A percentile compares a stretch with the other conserved stretches of the same genome.
These are phyloP conservation scores for Pleoardoris graminearum DNA, from an alignment of 2,329 filamentous ascomycete genomes.

Conservation along the genomic window DNA sequence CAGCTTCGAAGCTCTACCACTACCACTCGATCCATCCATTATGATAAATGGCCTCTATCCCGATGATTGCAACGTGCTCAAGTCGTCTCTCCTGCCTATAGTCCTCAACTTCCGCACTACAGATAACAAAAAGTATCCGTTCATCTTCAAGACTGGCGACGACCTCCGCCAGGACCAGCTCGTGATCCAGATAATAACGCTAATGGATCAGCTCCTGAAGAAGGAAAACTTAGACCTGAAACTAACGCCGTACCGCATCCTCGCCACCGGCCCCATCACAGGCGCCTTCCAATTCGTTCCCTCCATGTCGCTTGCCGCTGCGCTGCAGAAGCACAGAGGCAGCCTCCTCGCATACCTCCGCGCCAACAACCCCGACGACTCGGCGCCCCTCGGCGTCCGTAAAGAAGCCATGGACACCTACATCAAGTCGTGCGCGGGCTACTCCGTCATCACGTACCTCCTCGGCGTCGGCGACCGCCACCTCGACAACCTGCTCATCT, in stretches of 20 bases:
- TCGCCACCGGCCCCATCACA: constrained; percentile 86
- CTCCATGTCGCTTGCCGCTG: constrained; percentile 80
- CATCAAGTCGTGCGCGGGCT: constrained; percentile 92
- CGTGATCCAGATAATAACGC: constrained; percentile 94
- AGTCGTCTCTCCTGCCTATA: constrained; percentile 89
- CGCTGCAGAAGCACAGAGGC: constrained; percentile 81
- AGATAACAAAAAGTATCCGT: constrained; percentile 76
- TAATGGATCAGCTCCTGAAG: constrained; percentile 94
- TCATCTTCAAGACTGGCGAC: constrained; percentile 97
- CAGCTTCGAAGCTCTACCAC: constrained; percentile 78
- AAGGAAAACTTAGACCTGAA: constrained; percentile 97
- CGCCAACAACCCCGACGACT: constrained; percentile 84
- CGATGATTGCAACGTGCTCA: constrained; percentile 89
- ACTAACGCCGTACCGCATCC: constrained; percentile 91
- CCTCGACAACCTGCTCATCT: constrained; percentile 89
- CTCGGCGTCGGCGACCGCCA: constrained; percentile 95
- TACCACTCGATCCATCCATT: constrained; percentile 85
- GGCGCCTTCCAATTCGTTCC: constrained; percentile 94
- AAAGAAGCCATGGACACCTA: constrained; percentile 95
- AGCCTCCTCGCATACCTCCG: constrained; percentile 79
- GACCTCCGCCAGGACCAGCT: constrained; percentile 96
- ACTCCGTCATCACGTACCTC: constrained; percentile 98
- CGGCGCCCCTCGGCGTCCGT: constrained; percentile 79
- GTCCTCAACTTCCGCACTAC: constrained; percentile 87
- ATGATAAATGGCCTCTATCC: constrained; percentile 77